Percentiles rank a stretch among this genome's conserved stretches.
Evolutionary conservation across 306 rosid species (phyloP).

Genomic region (Styphnolobium japonicum): DNA sequence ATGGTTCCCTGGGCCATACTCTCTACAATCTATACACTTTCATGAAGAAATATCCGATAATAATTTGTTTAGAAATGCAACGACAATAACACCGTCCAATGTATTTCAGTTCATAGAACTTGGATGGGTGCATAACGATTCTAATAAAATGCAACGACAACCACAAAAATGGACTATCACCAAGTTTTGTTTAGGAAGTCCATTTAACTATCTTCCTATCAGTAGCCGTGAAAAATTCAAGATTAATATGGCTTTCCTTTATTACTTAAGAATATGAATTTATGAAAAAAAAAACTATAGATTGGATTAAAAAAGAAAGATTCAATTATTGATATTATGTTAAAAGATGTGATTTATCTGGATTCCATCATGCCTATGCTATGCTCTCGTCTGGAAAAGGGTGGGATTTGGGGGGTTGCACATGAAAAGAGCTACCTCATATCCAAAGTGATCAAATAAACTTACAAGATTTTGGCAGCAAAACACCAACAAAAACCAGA

Average conservation of each 20-base stretch:
- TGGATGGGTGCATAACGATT: neutral
- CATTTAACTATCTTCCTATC: neutral
- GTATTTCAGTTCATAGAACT: neutral
- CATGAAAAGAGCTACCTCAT: neutral
- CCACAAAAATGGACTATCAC: neutral
- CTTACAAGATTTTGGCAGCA: neutral
- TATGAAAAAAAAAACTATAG: too few relatives aligned
- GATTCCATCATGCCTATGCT: neutral
- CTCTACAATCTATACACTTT: neutral
- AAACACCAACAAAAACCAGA: neutral
- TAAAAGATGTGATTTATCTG: neutral
- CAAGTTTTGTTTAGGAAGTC: too few relatives aligned
- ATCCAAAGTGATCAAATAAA: neutral
- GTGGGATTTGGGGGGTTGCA: neutral
- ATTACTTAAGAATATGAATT: neutral
- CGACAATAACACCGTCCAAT: neutral
- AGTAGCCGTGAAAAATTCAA: neutral
- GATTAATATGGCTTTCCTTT: neutral
- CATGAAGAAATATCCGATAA: neutral
- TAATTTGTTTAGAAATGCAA: neutral
- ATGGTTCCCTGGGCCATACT: neutral
- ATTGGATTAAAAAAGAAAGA: too few relatives aligned
- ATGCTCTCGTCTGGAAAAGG: neutral
- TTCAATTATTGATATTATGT: neutral
- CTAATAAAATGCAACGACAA: neutral